Conservation (phyloP, 2,329 filamentous ascomycete genomes). For the Torrubiellomyces zombiae region DNA sequence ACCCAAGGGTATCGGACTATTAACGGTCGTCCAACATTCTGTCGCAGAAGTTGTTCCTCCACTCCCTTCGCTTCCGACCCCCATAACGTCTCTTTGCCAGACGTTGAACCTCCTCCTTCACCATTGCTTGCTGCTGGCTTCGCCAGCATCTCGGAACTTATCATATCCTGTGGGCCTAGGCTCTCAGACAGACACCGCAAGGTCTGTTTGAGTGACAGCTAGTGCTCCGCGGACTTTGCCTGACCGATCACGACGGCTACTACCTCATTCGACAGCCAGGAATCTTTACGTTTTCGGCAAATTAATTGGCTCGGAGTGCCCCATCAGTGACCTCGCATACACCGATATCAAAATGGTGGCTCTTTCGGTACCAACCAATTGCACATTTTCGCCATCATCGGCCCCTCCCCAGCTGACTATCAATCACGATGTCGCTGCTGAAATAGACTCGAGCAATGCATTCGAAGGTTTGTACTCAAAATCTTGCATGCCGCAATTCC, state of each 20-base stretch:
- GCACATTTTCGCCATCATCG: slow-evolving; percentile 67
- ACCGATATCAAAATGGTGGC: too few species aligned
- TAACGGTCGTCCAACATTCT: slow-evolving; percentile 68
- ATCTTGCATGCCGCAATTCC: too few species aligned
- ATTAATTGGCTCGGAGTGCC: slow-evolving; percentile 2
- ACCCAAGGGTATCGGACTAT: slow-evolving; percentile 64
- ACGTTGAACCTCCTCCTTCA: slow-evolving; percentile 31
- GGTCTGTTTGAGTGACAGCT: slow-evolving; percentile 96
- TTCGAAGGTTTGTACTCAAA: slow-evolving; percentile 72
- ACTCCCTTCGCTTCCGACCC: slow-evolving; percentile 69
- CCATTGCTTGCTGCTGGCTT: slow-evolving; percentile 60
- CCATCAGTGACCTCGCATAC: slow-evolving; percentile 8
- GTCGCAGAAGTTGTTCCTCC: slow-evolving; percentile 64
- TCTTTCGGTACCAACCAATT: slow-evolving; percentile 62
- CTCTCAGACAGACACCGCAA: slow-evolving; percentile 87
- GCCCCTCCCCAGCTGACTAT: slow-evolving; percentile 85
- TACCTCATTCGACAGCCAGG: slow-evolving; percentile 2
- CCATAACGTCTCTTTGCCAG: slow-evolving; percentile 71
- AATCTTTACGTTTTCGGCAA: slow-evolving; percentile 7
- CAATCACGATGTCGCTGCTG: slow-evolving; percentile 84
- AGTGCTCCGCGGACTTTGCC: slow-evolving; percentile 69
- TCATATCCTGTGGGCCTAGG: slow-evolving; percentile 81
- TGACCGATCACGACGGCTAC: slow-evolving; percentile 10
- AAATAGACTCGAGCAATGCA: slow-evolving; percentile 86
- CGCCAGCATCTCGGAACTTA: slow-evolving; percentile 55